These are phyloP conservation scores for Tolypocladium album DNA, from an alignment of 2,329 filamentous ascomycete genomes.

Conservation along the genomic window DNA sequence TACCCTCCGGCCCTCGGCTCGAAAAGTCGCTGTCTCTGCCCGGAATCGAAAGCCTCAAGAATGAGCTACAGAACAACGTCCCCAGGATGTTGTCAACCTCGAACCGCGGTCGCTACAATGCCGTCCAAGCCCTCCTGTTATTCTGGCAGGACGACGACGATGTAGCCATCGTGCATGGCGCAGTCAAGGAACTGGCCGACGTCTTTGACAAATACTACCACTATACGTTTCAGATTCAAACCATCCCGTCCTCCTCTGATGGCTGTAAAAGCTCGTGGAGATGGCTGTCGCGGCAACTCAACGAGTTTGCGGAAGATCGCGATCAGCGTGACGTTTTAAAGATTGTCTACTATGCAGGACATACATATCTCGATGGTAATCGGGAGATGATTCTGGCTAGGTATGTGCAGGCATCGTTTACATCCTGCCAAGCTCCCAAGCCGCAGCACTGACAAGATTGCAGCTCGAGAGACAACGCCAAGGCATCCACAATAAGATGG, in stretches of 20 bases:
- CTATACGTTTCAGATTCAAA: slow-evolving; percentile 35
- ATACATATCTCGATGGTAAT: slow-evolving; percentile 42
- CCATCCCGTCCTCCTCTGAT: slow-evolving; percentile 38
- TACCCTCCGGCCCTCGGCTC: slow-evolving; percentile 44
- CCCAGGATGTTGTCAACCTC: slow-evolving; percentile 38
- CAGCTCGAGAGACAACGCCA: slow-evolving; percentile 36
- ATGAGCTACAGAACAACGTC: slow-evolving; percentile 40
- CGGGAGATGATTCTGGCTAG: slow-evolving; percentile 48
- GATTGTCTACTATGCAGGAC: slow-evolving; percentile 47
- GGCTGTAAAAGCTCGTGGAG: slow-evolving; percentile 38
- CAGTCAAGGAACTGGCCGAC: slow-evolving; percentile 35
- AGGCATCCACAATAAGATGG: slow-evolving; percentile 41
- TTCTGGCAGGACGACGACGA: slow-evolving; percentile 46
- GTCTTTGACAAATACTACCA: slow-evolving; percentile 42
- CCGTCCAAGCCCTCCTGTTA: slow-evolving; percentile 42
- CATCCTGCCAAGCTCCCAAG: background rate
- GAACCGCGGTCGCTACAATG: slow-evolving; percentile 40
- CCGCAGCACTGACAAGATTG: slow-evolving; percentile 9
- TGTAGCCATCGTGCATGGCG: slow-evolving; percentile 22
- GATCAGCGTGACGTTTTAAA: slow-evolving; percentile 47
- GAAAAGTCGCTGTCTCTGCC: slow-evolving; percentile 39
- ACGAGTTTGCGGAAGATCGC: slow-evolving; percentile 40
- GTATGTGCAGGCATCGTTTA: slow-evolving; percentile 21
- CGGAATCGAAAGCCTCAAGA: slow-evolving; percentile 38
- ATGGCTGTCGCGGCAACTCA: slow-evolving; percentile 41